Conservation (phyloP, 306 rosid species). For the Rosa lucieae region DNA sequence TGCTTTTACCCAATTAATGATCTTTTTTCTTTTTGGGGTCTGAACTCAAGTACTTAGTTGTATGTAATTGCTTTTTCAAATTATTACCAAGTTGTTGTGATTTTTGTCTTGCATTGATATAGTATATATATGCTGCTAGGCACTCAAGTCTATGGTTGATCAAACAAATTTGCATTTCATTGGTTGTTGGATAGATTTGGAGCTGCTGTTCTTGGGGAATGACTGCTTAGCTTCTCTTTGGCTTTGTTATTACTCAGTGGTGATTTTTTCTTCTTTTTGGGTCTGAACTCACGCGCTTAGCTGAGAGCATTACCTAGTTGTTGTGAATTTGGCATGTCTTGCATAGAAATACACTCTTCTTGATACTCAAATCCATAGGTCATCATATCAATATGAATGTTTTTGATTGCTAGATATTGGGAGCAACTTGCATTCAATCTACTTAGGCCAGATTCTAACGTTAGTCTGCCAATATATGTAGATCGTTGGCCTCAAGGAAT, state of each 20-base stretch:
- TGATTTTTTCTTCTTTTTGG: neutral
- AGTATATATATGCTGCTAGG: neutral
- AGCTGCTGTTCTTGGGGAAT: neutral
- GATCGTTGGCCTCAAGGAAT: constrained; percentile 56
- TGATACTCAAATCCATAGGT: neutral
- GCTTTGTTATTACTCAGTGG: neutral
- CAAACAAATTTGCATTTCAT: neutral
- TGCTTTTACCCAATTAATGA: neutral
- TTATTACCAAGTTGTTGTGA: neutral
- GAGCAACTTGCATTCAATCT: constrained; percentile 12
- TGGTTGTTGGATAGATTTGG: neutral
- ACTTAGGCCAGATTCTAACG: constrained; percentile 21
- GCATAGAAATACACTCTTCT: constrained; percentile 4
- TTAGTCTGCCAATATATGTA: constrained; percentile 29
- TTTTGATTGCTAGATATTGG: constrained; percentile 12
- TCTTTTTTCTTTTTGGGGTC: neutral
- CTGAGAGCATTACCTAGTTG: no score
- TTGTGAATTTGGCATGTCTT: neutral
- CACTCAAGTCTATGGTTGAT: neutral
- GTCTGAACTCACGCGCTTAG: neutral
- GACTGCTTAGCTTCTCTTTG: neutral
- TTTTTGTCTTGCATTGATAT: neutral
- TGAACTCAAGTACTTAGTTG: neutral
- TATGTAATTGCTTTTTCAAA: neutral
- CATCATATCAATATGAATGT: neutral